A percentile compares a stretch with the other conserved stretches of the same genome.
phyloP scores from a whole-genome alignment of 2,329 filamentous ascomycete species.

The Alternaria consortialis region DNA sequence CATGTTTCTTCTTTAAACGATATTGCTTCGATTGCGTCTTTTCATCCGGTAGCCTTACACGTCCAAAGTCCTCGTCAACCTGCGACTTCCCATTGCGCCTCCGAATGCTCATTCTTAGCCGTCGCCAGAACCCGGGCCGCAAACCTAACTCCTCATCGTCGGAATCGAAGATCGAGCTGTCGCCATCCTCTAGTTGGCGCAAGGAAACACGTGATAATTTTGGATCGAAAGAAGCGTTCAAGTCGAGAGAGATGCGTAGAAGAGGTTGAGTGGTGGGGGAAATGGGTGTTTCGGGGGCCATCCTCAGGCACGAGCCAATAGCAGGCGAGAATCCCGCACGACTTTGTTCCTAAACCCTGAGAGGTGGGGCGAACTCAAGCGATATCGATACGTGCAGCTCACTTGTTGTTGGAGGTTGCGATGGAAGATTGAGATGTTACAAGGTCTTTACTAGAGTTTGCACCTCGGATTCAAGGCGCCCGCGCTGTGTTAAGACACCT shows the following conservation, averaged over 20 bases:
- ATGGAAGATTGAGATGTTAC: background rate
- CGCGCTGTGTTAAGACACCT: slow-evolving; percentile 18
- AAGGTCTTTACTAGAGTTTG: slow-evolving; percentile 1
- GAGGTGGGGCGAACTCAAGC: slow-evolving; percentile 7
- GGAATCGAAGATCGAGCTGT: slow-evolving; percentile 25
- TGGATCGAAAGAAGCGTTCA: slow-evolving; percentile 22
- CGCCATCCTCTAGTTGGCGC: slow-evolving; percentile 37
- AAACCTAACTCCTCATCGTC: slow-evolving; percentile 25
- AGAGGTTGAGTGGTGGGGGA: slow-evolving; percentile 30
- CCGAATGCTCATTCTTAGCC: slow-evolving; percentile 42
- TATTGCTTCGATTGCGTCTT: slow-evolving; percentile 29
- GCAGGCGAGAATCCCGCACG: slow-evolving; percentile 13
- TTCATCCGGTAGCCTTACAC: slow-evolving; percentile 27
- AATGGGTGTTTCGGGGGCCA: slow-evolving; percentile 30
- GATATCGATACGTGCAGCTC: slow-evolving; percentile 7
- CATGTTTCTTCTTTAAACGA: slow-evolving; percentile 31
- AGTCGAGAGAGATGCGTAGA: slow-evolving; percentile 32
- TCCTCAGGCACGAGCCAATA: slow-evolving; percentile 38
- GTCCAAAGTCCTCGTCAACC: slow-evolving; percentile 21
- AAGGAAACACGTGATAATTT: slow-evolving; percentile 28
- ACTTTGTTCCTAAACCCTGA: slow-evolving; percentile 12
- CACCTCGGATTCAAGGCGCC: background rate
- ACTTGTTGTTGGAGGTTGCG: slow-evolving; percentile 1
- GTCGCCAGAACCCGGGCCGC: slow-evolving; percentile 32
- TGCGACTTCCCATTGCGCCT: slow-evolving; percentile 31